Percentiles rank a stretch among this genome's conserved stretches.
phyloP scores from a whole-genome alignment of 495 filamentous ascomycete genomes.

The Lichina pygmaea region DNA sequence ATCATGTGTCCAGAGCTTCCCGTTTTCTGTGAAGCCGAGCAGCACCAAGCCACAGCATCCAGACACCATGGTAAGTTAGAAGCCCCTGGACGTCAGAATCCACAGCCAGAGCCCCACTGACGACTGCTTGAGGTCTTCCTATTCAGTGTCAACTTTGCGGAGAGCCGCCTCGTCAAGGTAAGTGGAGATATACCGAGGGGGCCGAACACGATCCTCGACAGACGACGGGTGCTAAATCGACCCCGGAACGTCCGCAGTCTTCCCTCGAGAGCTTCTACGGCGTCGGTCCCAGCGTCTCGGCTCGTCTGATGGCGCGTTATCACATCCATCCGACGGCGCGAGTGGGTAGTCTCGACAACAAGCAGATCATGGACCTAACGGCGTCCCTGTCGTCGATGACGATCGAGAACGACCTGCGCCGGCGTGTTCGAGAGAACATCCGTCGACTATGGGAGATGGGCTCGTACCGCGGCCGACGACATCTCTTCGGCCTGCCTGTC shows the following conservation, averaged over 20 bases:
- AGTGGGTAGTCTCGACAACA: conserved; percentile 39
- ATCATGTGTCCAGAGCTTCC: too few relatives aligned
- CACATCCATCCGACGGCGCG: conserved; percentile 60
- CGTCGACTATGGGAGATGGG: conserved; percentile 72
- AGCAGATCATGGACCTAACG: conserved; percentile 53
- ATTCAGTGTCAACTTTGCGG: conserved; percentile 61
- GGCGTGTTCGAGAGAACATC: conserved; percentile 60
- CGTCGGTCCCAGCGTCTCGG: conserved; percentile 42
- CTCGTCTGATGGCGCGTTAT: conserved; percentile 58
- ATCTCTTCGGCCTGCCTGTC: conserved; percentile 72
- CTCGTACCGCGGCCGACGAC: conserved; percentile 64
- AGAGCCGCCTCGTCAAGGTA: conserved; percentile 58
- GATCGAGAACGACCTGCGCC: conserved; percentile 68
- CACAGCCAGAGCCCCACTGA: too few relatives aligned
- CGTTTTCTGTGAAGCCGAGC: too few relatives aligned
- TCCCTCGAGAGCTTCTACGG: conserved; percentile 76
- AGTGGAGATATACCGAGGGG: conserved; percentile 2
- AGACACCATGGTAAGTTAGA: too few relatives aligned
- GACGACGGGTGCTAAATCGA: not conserved
- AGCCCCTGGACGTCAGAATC: too few relatives aligned
- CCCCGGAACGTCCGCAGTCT: conserved; percentile 24
- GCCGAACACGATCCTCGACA: not conserved
- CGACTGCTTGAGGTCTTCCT: conserved; percentile 39
- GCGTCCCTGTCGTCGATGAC: conserved; percentile 73
- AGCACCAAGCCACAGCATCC: too few relatives aligned